Evolutionary conservation across 305 asterid species (phyloP), one percentile per base, ranked within the genome.

Genomic region (Fraxinus sp.): DNA sequence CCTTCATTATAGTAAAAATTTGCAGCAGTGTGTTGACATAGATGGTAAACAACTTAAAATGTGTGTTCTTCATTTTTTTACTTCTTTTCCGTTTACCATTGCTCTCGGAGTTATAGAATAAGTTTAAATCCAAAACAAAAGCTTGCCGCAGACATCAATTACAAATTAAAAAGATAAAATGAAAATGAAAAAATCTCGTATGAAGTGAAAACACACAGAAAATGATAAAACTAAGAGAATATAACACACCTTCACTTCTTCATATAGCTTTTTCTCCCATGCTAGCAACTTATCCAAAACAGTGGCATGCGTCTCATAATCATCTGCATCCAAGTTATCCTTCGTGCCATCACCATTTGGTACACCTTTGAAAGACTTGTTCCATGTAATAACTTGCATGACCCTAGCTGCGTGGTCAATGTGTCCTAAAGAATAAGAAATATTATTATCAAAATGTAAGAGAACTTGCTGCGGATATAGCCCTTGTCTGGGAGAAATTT

Each of bases 351-450:
- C 96, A 14, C 95, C 91, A 86, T 90, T 91, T 20, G 92, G 86
- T 36, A 79, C 84, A 20, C 98, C 98, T 85, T 84, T 92, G 84
- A 93, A 92, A 79, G 99, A 94, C 86, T 91, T 91, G 89, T 96
- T 96, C 99, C 99, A 96, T 26, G 99, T 96, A 80, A 96, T 96
- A 77, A 94, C 98, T 84, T 91, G 97, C 99, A 96, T 96, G 68
- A 96, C 99, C 83, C 99, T 89, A 2, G 95, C 94, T 22, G 99
- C 98, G 77, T 96, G 99, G 86, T 96, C 97, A 36, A 96, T 96
- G 86, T 94, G 98, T 74, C 97, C 99, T 95, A 92, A 89, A 89
- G 87, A 59, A 85, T 62, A 66, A 80, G 68, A 52, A 52, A 52
- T 22, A n/a, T 52, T 52, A 52, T n/a, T 16, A 49, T 49, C 64